Conservation (phyloP, 2,329 filamentous ascomycete genomes). For the Cordyceps farinosa region DNA sequence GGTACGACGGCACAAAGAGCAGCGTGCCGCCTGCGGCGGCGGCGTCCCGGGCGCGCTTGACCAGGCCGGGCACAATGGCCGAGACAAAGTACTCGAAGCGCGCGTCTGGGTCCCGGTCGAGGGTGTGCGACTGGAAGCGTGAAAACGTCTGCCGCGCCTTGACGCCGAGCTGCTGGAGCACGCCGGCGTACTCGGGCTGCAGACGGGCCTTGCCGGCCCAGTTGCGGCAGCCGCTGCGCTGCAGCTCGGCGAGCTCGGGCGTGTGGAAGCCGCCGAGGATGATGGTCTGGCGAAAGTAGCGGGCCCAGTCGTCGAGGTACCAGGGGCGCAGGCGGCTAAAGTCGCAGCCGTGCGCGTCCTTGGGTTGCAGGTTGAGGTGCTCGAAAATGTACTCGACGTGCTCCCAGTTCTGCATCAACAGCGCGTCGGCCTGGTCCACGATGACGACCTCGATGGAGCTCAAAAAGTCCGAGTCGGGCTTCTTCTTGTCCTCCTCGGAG, state of each 20-base stretch:
- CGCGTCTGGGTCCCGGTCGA: conserved; percentile 75
- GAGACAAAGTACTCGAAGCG: conserved; percentile 89
- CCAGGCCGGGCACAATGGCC: conserved; percentile 71
- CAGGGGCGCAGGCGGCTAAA: conserved; percentile 85
- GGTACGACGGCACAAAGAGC: conserved; percentile 87
- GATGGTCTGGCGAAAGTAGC: conserved; percentile 79
- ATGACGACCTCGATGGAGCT: conserved; percentile 90
- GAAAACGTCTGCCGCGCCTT: conserved; percentile 84
- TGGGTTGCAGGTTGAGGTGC: conserved; percentile 86
- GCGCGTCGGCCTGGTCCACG: conserved; percentile 86
- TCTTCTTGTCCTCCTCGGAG: conserved; percentile 60
- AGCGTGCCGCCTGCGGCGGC: conserved; percentile 58
- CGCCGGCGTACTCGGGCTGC: conserved; percentile 64
- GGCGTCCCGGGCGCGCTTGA: conserved; percentile 59
- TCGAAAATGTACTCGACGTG: conserved; percentile 90
- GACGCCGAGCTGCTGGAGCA: conserved; percentile 69
- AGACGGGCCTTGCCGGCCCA: conserved; percentile 75
- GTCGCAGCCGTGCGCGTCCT: conserved; percentile 86
- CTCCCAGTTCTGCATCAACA: conserved; percentile 98
- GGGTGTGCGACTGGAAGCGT: conserved; percentile 69
- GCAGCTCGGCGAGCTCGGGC: conserved; percentile 79
- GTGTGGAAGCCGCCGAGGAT: conserved; percentile 79
- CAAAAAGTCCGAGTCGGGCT: conserved; percentile 81
- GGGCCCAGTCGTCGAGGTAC: conserved; percentile 88
- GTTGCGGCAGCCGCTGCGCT: conserved; percentile 74